phyloP scores from a whole-genome alignment of 208 protist species.

The Wallacemonas rigidus region DNA sequence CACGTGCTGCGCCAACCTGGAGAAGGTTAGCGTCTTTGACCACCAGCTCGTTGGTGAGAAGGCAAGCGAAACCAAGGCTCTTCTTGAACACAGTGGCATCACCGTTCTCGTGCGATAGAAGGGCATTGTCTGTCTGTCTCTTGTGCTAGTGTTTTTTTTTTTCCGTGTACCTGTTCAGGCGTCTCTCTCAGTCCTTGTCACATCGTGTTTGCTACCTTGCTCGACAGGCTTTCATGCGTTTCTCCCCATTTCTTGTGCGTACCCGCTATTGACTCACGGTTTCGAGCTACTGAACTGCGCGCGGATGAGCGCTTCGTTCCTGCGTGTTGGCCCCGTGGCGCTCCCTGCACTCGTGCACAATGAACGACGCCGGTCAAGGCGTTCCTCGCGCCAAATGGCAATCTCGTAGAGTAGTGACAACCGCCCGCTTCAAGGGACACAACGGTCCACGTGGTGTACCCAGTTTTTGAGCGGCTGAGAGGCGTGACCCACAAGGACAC shows the following conservation, averaged over 20 bases:
- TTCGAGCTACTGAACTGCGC: too few species aligned
- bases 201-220: too few species aligned
- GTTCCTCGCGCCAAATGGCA: background rate
- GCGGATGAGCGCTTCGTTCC: too few species aligned
- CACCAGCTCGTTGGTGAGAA: conserved; percentile 9
- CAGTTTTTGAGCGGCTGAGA: too few species aligned
- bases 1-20: conserved; percentile 8
- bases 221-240: too few species aligned
- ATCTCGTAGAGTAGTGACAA: background rate
- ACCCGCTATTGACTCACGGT: too few species aligned
- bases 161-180: background rate
- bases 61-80: conserved; percentile 8
- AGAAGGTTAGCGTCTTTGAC: conserved; percentile 6
- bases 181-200: background rate
- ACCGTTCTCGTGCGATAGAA: conserved; percentile 7
- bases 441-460: too few species aligned
- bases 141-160: background rate
- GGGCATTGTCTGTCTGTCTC: background rate
- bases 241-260: too few species aligned
- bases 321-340: background rate
- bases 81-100: conserved; percentile 3
- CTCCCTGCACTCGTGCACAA: conserved; percentile 5
- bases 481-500: too few species aligned
- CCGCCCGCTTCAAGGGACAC: background rate
- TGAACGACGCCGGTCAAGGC: conserved; percentile 5